Evolutionary conservation across 2,329 filamentous ascomycete genomes (phyloP).

Genomic region (Claviceps cyperi): DNA sequence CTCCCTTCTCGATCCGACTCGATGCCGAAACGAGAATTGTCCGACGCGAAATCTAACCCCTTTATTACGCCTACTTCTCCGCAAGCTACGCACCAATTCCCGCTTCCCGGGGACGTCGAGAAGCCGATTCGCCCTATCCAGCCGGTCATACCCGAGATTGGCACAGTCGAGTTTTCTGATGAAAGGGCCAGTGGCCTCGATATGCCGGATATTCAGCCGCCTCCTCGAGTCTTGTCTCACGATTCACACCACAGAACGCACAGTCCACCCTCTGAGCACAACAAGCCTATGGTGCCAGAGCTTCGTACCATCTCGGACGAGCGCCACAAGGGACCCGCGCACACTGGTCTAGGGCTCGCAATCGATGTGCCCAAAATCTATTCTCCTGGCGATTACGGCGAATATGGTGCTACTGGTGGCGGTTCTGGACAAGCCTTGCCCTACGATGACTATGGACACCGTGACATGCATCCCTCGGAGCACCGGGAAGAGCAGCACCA

Average conservation of each 20-base stretch:
- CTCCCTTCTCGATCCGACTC: conserved; percentile 26
- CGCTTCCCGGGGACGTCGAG: conserved; percentile 9
- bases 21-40: conserved; percentile 23
- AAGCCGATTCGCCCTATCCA: conserved; percentile 17
- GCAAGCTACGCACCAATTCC: conserved; percentile 13
- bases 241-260: conserved; percentile 12
- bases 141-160: conserved; percentile 25
- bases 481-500: conserved; percentile 14
- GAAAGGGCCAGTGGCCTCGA: conserved; percentile 11
- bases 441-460: conserved; percentile 9
- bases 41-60: conserved; percentile 20
- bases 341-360: conserved; percentile 20
- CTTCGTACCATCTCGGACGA: conserved; percentile 6
- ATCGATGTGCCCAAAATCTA: conserved; percentile 20
- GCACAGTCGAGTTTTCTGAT: conserved; percentile 18
- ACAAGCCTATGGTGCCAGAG: conserved; percentile 7
- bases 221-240: conserved; percentile 16
- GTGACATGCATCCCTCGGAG: conserved; percentile 16
- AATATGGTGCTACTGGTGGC: conserved; percentile 6
- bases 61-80: conserved; percentile 21
- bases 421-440: conserved; percentile 4
- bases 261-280: conserved; percentile 10
- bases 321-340: conserved; percentile 8
- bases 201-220: conserved; percentile 16
- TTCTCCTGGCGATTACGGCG: conserved; percentile 7